These are phyloP conservation scores for Postia placenta DNA, from an alignment of 768 basidiomycete genomes.

Conservation along the genomic window DNA sequence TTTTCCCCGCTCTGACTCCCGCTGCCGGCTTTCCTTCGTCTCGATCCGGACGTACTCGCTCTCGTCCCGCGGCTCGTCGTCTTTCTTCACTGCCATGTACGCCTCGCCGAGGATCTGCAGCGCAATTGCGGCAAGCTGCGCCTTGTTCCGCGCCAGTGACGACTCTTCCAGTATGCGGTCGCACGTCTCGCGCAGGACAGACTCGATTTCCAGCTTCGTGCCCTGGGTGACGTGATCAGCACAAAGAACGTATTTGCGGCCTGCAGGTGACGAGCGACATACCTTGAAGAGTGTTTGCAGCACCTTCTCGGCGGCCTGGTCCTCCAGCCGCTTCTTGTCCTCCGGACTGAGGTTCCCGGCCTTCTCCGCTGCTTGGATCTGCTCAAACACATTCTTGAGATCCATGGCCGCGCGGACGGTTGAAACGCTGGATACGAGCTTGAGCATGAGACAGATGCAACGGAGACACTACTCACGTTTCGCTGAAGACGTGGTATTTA, in stretches of 20 bases:
- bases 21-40: conserved; percentile 56
- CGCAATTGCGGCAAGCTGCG: conserved; percentile 70
- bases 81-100: conserved; percentile 65
- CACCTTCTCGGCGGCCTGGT: conserved; percentile 91
- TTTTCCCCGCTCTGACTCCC: conserved; percentile 26
- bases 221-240: conserved; percentile 50
- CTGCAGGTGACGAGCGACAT: conserved; percentile 4
- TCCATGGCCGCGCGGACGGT: conserved; percentile 84
- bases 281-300: conserved; percentile 89
- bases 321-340: conserved; percentile 78
- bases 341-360: conserved; percentile 74
- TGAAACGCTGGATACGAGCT: conserved; percentile 53
- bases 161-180: conserved; percentile 69
- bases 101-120: conserved; percentile 82
- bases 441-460: neutral
- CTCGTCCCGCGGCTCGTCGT: conserved; percentile 45
- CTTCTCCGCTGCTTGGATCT: conserved; percentile 86
- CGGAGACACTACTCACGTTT: conserved; percentile 59
- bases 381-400: conserved; percentile 85
- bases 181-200: conserved; percentile 82
- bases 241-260: too few relatives aligned
- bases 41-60: conserved; percentile 81
- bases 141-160: conserved; percentile 45
- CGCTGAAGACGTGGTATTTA: conserved; percentile 90
- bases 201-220: conserved; percentile 87